Percentiles rank a stretch among this genome's conserved stretches.
Evolutionary conservation across 345 rosid species (phyloP).

Genomic region (Boechera retrofracta): DNA sequence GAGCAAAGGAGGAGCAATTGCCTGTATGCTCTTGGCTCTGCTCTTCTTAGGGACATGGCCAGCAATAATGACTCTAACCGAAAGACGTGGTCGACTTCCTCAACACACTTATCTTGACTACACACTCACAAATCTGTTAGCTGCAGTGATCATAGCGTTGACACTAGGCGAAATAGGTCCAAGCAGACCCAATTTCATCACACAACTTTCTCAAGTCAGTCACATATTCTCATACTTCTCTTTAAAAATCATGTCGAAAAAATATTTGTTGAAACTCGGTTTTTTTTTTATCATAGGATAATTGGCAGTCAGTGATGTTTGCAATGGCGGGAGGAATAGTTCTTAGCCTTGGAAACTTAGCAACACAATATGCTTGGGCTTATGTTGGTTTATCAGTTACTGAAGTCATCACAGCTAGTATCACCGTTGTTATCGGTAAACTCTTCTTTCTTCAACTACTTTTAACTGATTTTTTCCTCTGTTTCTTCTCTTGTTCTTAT

Average conservation of each 20-base stretch:
- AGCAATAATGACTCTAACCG: slow-evolving; percentile 75
- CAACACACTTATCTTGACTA: slow-evolving; percentile 94
- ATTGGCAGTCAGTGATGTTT: slow-evolving; percentile 82
- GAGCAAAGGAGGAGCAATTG: slow-evolving; percentile 89
- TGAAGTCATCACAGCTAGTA: slow-evolving; percentile 78
- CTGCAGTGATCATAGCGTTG: slow-evolving; percentile 81
- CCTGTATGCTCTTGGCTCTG: slow-evolving; percentile 76
- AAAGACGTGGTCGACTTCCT: slow-evolving; percentile 87
- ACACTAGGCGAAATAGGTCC: slow-evolving; percentile 75
- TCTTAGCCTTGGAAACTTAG: slow-evolving; percentile 82
- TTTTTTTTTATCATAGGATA: slow-evolving; percentile 54
- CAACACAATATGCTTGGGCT: slow-evolving; percentile 91
- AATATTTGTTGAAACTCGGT: not conserved
- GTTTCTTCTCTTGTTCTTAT: slow-evolving; percentile 1
- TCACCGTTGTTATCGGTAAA: slow-evolving; percentile 74
- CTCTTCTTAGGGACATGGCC: slow-evolving; percentile 95
- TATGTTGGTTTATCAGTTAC: slow-evolving; percentile 85
- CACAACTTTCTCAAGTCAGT: slow-evolving; percentile 70
- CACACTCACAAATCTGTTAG: slow-evolving; percentile 76
- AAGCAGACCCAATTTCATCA: slow-evolving; percentile 64
- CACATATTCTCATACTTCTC: not conserved
- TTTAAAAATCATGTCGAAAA: not conserved
- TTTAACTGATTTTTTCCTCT: not conserved
- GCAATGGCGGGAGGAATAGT: slow-evolving; percentile 87
- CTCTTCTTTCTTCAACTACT: slow-evolving; percentile 6